phyloP scores from a whole-genome alignment of 345 rosid genomes.

The Alliaria petiolata region DNA sequence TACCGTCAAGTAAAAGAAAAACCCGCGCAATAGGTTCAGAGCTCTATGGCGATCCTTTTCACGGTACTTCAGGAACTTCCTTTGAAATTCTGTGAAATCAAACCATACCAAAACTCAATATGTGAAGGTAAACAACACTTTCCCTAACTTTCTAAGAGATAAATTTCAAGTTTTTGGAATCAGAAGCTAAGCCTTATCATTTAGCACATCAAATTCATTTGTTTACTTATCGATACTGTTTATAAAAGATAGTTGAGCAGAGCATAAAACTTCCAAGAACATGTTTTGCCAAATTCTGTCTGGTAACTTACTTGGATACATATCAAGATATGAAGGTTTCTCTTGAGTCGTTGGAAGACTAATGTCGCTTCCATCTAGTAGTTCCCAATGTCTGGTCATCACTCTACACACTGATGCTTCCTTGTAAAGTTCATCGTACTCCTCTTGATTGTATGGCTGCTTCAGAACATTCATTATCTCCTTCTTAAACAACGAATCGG shows the following conservation, averaged over 20 bases:
- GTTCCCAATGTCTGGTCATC: not conserved
- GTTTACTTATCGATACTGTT: too few relatives aligned
- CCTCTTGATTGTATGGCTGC: constrained; percentile 41
- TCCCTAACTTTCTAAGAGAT: not conserved
- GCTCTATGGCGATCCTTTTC: constrained; percentile 19
- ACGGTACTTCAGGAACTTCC: constrained; percentile 10
- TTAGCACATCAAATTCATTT: too few relatives aligned
- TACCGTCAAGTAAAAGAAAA: constrained; percentile 68
- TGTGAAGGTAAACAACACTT: not conserved
- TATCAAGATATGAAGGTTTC: constrained; percentile 54
- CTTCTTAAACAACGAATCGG: constrained; percentile 40
- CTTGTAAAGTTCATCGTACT: constrained; percentile 33
- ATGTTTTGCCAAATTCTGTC: not conserved
- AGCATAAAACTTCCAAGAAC: not conserved
- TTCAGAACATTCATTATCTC: constrained; percentile 40
- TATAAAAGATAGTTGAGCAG: not conserved
- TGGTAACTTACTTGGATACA: constrained; percentile 35
- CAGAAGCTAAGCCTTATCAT: not conserved
- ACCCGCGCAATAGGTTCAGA: constrained; percentile 67
- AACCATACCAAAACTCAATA: constrained; percentile 6
- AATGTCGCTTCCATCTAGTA: constrained; percentile 35
- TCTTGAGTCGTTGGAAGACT: not conserved
- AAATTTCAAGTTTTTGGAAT: not conserved
- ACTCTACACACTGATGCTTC: constrained; percentile 24
- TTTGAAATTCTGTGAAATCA: constrained; percentile 21